Percentiles rank a stretch among this genome's conserved stretches.
Evolutionary conservation across 768 basidiomycete species (phyloP).

Genomic region (Phylloporus scabripes): DNA sequence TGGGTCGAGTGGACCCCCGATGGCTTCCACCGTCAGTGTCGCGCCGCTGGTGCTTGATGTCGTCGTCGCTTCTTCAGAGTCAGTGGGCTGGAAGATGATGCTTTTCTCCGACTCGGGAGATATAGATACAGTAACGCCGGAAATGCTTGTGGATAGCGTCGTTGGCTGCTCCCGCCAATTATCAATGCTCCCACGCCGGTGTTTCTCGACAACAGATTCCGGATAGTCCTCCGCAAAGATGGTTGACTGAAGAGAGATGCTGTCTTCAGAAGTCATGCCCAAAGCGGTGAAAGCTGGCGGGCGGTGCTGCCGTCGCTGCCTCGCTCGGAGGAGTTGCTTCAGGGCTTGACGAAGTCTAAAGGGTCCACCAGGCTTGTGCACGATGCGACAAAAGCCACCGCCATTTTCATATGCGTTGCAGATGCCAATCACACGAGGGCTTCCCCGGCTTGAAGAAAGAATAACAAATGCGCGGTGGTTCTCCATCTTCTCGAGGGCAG

Average conservation of each 20-base stretch:
- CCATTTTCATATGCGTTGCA: conserved; percentile 68
- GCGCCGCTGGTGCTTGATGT: conserved; percentile 26
- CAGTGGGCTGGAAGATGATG: conserved; percentile 11
- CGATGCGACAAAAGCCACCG: conserved; percentile 83
- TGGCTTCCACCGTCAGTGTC: conserved; percentile 50
- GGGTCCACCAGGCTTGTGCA: conserved; percentile 89
- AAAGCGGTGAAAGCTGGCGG: conserved; percentile 15
- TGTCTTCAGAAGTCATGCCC: conserved; percentile 22
- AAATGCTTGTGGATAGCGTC: conserved; percentile 3
- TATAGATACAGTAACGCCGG: conserved; percentile 13
- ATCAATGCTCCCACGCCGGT: conserved; percentile 32
- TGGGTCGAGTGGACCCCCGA: conserved; percentile 65
- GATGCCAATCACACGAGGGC: conserved; percentile 53
- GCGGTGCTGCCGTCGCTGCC: conserved; percentile 28
- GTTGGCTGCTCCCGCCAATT: conserved; percentile 21
- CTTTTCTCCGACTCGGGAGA: conserved; percentile 31
- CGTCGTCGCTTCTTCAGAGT: conserved; percentile 8
- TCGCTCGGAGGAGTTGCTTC: conserved; percentile 38
- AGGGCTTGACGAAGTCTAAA: conserved; percentile 61
- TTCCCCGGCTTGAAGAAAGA: conserved; percentile 66
- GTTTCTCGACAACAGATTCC: conserved; percentile 16
- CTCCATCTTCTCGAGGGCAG: conserved; percentile 54
- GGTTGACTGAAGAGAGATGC: conserved; percentile 23
- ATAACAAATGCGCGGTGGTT: conserved; percentile 66
- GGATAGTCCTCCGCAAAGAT: conserved; percentile 25